Conservation (phyloP, 768 basidiomycete genomes). For the Lactarius deliciosus region DNA sequence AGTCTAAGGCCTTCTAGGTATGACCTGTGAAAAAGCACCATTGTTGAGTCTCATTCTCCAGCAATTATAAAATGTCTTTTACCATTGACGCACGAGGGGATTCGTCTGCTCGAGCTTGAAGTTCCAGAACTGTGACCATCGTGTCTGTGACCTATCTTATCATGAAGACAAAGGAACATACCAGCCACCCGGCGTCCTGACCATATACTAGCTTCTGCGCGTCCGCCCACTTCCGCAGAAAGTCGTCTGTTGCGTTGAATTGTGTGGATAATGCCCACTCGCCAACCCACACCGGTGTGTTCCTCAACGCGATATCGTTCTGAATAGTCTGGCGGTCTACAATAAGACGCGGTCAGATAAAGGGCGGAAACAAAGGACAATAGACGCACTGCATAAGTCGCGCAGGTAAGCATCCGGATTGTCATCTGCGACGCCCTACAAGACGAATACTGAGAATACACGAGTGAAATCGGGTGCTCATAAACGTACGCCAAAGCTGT, state of each 20-base stretch:
- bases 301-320: slow-evolving; percentile 43
- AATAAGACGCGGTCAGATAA: neutral
- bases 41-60: neutral
- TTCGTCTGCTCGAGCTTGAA: slow-evolving; percentile 66
- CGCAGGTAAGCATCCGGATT: slow-evolving; percentile 64
- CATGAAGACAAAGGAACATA: slow-evolving; percentile 37
- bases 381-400: slow-evolving; percentile 65
- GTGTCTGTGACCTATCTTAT: neutral
- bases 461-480: neutral
- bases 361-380: neutral
- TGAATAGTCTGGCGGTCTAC: slow-evolving; percentile 61
- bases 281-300: slow-evolving; percentile 54
- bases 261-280: slow-evolving; percentile 67
- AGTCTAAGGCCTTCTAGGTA: slow-evolving; percentile 59
- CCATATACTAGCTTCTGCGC: slow-evolving; percentile 69
- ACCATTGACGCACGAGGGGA: slow-evolving; percentile 64
- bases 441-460: slow-evolving; percentile 14
- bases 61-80: slow-evolving; percentile 26
- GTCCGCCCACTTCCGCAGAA: slow-evolving; percentile 69
- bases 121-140: slow-evolving; percentile 56
- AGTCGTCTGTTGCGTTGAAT: slow-evolving; percentile 59
- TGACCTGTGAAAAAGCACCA: slow-evolving; percentile 49
- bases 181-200: slow-evolving; percentile 64
- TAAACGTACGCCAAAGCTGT: slow-evolving; percentile 56
- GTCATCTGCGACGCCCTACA: slow-evolving; percentile 66